These are phyloP conservation scores for Macrolepiota fuliginosa DNA, from an alignment of 768 basidiomycete genomes.

Conservation along the genomic window DNA sequence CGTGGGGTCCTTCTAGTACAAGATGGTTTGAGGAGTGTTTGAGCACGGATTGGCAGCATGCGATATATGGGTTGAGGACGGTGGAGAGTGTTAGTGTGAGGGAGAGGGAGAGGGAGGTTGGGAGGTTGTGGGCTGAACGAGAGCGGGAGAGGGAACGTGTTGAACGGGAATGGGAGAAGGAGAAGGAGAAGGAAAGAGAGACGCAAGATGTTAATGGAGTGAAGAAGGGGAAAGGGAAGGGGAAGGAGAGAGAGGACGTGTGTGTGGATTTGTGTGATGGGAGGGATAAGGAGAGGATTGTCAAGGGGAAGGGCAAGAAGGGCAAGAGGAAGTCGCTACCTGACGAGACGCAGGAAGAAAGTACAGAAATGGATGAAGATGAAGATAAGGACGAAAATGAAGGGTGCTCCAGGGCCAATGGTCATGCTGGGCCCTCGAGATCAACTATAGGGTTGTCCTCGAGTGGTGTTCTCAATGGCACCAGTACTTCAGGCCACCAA, in stretches of 20 bases:
- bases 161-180: not conserved
- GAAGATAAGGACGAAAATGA: not conserved
- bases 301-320: slow-evolving; percentile 8
- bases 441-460: not conserved
- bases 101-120: slow-evolving; percentile 13
- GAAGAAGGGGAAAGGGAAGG: slow-evolving; percentile 9
- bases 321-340: slow-evolving; percentile 6
- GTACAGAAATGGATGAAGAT: not conserved
- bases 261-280: not conserved
- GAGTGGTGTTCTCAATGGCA: not conserved
- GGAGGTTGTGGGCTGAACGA: not conserved
- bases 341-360: not conserved
- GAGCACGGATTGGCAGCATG: slow-evolving; percentile 55
- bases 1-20: slow-evolving; percentile 50
- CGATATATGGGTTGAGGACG: slow-evolving; percentile 48
- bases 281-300: slow-evolving; percentile 10
- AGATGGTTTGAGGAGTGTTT: slow-evolving; percentile 52
- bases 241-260: not conserved
- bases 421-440: not conserved
- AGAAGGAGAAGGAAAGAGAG: slow-evolving; percentile 1
- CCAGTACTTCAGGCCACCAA: not conserved
- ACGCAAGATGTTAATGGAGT: not conserved
- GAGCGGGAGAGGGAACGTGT: slow-evolving; percentile 1
- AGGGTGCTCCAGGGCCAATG: not conserved
- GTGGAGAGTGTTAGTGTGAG: slow-evolving; percentile 38